Evolutionary conservation across 2,329 filamentous ascomycete genomes (phyloP), one percentile per base, ranked within the genome.

Genomic region (Drechslerella coelobrocha): DNA sequence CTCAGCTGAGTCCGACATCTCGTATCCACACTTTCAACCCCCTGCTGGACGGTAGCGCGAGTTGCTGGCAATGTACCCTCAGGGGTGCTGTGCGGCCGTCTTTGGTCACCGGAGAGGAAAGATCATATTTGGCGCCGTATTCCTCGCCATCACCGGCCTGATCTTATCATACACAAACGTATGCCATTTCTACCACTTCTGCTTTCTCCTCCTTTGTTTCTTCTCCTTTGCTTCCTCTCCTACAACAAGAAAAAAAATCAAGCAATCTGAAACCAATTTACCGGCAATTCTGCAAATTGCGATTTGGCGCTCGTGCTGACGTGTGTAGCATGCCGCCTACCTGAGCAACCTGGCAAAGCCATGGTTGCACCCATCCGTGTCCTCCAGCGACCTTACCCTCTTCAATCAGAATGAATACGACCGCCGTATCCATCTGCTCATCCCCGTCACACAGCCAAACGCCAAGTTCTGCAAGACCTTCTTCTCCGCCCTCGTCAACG

Each of bases 31-130:
- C 12, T 43, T 31, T 43, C 31, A 19, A 24, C 6, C 37, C 37
- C 9, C n/a, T n/a, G n/a, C n/a, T n/a, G 19, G 27, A 26, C 26
- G 4, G n/a, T 19, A 10, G 6, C 34, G 12, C 17, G 45, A 43
- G 31, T 23, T 51, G 14, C 19, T 17, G 47, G 21, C 27, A 54
- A 69, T 69, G 65, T 57, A 61, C 63, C 63, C 63, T 62, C 65
- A 69, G 65, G 65, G 65, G 65, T 69, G 57, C 65, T 69, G 56
- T 47, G 24, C 60, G 43, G 65, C 57, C 57, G 56, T 69, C 56
- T 69, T 61, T 27, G 65, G 65, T 45, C 65, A 69, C 37, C 45
- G 56, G 31, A 69, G 65, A 69, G 65, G 65, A 45, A 69, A 69
- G 57, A 55, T 62, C 21, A 56, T 69, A 2, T 53, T 69, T 19